Evolutionary conservation across 306 rosid genomes (phyloP).

Genomic region (Corylus americana): DNA sequence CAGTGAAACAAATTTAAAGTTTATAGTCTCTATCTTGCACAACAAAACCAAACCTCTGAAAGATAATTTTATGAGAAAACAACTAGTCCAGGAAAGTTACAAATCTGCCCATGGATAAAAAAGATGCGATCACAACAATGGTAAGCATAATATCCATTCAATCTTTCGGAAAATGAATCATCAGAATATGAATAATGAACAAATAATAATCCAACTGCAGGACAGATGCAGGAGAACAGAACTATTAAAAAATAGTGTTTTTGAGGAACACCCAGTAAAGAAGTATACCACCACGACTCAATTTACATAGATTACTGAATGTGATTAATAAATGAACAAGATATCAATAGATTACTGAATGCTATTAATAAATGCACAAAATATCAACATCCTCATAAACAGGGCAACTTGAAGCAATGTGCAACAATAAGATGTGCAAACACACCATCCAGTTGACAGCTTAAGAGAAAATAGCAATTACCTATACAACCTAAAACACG

Average conservation of each 20-base stretch:
- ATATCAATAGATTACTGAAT: neutral
- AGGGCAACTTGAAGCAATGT: neutral
- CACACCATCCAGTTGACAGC: neutral
- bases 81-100: neutral
- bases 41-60: neutral
- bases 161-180: neutral
- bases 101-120: neutral
- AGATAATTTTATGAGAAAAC: neutral
- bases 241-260: no score
- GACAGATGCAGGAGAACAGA: no score
- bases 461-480: neutral
- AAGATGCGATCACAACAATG: neutral
- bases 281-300: neutral
- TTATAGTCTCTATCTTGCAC: neutral
- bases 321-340: no score
- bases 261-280: neutral
- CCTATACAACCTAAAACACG: neutral
- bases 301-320: neutral
- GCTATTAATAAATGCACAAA: neutral
- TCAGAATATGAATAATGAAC: neutral
- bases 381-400: neutral
- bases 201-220: neutral
- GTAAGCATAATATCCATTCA: neutral
- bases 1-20: neutral
- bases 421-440: neutral